phyloP scores from a whole-genome alignment of 306 rosid genomes.

The Medicago ruthenica region DNA sequence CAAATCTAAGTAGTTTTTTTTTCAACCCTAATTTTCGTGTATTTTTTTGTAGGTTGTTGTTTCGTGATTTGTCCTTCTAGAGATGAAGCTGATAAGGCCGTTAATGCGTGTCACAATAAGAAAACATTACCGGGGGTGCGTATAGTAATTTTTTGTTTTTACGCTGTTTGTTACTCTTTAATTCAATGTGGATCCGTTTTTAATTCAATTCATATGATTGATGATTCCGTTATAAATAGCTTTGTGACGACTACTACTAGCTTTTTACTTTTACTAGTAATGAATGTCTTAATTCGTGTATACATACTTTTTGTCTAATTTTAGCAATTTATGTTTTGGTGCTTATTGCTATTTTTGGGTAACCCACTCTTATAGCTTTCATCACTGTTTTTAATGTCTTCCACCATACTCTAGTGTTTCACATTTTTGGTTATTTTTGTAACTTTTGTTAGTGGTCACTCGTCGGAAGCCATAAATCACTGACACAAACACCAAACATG shows the following conservation, averaged over 20 bases:
- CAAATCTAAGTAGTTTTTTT: neutral
- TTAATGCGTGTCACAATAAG: constrained; percentile 93
- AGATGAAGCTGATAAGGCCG: constrained; percentile 95
- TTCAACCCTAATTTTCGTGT: constrained; percentile 49
- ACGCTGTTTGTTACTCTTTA: neutral
- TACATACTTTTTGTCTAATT: constrained; percentile 34
- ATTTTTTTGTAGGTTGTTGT: constrained; percentile 75
- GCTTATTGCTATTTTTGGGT: constrained; percentile 45
- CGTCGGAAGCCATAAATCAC: neutral
- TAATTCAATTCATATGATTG: constrained; percentile 19
- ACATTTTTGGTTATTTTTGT: constrained; percentile 25
- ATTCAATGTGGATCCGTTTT: constrained; percentile 32
- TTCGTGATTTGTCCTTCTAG: constrained; percentile 92
- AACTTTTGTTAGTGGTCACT: neutral
- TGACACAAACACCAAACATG: too few relatives aligned
- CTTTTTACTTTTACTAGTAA: constrained; percentile 7
- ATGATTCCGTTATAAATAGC: constrained; percentile 23
- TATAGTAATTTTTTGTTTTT: neutral
- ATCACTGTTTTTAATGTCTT: neutral
- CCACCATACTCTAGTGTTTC: neutral
- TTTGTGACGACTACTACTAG: constrained; percentile 28
- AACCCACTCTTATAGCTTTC: constrained; percentile 8
- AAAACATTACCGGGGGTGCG: constrained; percentile 83
- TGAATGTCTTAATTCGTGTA: constrained; percentile 41
- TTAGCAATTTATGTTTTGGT: constrained; percentile 24